phyloP scores from a whole-genome alignment of 148 eudicot genomes.

The Cornus controversa region DNA sequence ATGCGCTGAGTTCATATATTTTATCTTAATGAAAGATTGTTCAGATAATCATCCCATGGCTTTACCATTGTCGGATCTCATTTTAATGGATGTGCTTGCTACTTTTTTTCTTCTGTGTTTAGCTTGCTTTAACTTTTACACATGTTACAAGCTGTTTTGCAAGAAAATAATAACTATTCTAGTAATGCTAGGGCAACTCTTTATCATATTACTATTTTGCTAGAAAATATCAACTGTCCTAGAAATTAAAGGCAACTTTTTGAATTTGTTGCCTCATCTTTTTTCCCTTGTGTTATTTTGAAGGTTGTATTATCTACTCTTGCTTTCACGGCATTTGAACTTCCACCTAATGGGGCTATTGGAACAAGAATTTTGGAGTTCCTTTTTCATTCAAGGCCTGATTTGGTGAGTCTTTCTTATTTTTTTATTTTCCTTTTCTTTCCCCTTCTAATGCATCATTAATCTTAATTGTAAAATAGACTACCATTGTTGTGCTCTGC shows the following conservation, averaged over 20 bases:
- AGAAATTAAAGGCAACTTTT: not conserved
- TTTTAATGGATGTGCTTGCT: not conserved
- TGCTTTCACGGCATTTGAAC: slow-evolving; percentile 96
- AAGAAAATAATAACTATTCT: no score
- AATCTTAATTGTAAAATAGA: slow-evolving; percentile 3
- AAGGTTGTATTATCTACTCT: slow-evolving; percentile 83
- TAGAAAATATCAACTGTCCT: not conserved
- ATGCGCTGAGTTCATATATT: no score
- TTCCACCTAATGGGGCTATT: slow-evolving; percentile 92
- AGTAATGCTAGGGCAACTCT: no score
- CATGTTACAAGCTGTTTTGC: no score
- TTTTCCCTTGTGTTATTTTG: slow-evolving; percentile 19
- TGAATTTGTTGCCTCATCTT: not conserved
- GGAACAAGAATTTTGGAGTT: slow-evolving; percentile 81
- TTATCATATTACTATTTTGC: not conserved
- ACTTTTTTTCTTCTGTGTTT: no score
- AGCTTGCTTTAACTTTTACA: no score
- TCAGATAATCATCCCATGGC: no score
- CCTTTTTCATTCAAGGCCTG: slow-evolving; percentile 86
- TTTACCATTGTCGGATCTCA: not conserved
- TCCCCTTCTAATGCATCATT: not conserved
- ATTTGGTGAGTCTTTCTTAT: slow-evolving; percentile 56
- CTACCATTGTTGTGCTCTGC: not conserved
- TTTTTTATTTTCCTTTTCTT: not conserved
- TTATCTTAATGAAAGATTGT: no score